Evolutionary conservation across 2,329 filamentous ascomycete species (phyloP), one percentile per base, ranked within the genome.

Genomic region (Aspergillus pseudoterreus): DNA sequence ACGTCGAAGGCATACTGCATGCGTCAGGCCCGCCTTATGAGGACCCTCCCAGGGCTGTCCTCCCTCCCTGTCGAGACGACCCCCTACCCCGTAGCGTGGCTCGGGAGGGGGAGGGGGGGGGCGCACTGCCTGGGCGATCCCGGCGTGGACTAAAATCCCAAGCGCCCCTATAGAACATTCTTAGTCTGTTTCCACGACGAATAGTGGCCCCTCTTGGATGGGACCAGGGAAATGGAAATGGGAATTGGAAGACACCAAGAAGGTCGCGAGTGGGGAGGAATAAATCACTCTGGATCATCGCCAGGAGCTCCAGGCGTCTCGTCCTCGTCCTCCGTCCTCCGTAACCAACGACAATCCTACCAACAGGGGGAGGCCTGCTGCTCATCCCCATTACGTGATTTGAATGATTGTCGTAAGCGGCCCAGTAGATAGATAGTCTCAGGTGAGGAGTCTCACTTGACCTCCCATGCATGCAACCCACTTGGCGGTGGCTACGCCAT

Each of bases 101-200:
- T 30, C 27, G 27, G 35, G 49, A 51, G 53, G 44, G 46, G n/a
- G n/a, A n/a, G n/a, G n/a, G n/a, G n/a, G n/a, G n/a, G n/a, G n/a
- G n/a, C n/a, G n/a, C 48, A 43, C 41, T 43, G 49, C 43, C 38
- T 48, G 50, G 54, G 43, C 45, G 56, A 57, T 58, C 54, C 56
- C 49, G 47, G 47, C 47, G 30, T 44, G 45, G 41, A 49, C 51
- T 51, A 50, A 53, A 30, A 35, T 35, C 35, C 45, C 44, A 57
- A 51, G 48, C 43, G 53, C 35, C 39, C 49, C 53, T 45, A 58
- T 58, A 49, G 56, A 58, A 58, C 49, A 57, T 58, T 57, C 56
- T 58, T 58, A 58, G 56, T 53, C 50, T 44, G 35, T 57, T 58
- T 45, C 51, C 51, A 51, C 50, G 33, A 35, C 46, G 47, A 50